Conservation (phyloP, 2,329 filamentous ascomycete species). For the Amauroascus niger region DNA sequence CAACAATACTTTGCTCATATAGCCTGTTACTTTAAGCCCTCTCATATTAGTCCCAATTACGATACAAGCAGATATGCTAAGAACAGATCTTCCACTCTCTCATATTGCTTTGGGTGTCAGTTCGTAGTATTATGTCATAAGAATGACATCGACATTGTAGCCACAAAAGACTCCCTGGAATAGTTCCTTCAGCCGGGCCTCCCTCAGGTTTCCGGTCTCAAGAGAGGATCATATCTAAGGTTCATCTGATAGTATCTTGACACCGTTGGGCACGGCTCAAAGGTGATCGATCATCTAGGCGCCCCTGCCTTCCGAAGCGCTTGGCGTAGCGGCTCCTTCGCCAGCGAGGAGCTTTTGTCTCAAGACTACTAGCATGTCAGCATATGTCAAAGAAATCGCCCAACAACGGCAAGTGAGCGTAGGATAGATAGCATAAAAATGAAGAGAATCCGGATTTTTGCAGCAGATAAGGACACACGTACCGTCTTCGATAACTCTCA, state of each 20-base stretch:
- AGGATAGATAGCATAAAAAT: too few species aligned
- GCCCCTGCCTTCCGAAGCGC: conserved; percentile 3
- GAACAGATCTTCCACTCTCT: background rate
- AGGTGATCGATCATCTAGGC: background rate
- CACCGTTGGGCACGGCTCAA: too few species aligned
- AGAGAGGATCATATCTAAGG: too few species aligned
- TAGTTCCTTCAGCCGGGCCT: too few species aligned
- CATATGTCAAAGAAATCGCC: background rate
- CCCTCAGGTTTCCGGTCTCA: background rate
- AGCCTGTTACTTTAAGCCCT: too few species aligned
- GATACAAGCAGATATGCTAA: conserved; percentile 43
- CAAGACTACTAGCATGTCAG: conserved; percentile 34
- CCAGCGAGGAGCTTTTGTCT: conserved; percentile 44
- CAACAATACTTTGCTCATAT: too few species aligned
- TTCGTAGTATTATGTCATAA: background rate
- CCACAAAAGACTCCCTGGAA: too few species aligned
- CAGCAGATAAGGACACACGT: conserved; percentile 24
- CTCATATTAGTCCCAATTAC: background rate
- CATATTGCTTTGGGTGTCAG: background rate
- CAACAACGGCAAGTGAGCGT: too few species aligned
- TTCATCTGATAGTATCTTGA: too few species aligned
- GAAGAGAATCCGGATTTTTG: too few species aligned
- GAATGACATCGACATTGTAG: too few species aligned
- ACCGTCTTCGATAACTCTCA: conserved; percentile 84
- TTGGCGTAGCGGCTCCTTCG: conserved; percentile 19